These are phyloP conservation scores for Russula dissimulans DNA, from an alignment of 768 basidiomycete genomes.

Conservation along the genomic window DNA sequence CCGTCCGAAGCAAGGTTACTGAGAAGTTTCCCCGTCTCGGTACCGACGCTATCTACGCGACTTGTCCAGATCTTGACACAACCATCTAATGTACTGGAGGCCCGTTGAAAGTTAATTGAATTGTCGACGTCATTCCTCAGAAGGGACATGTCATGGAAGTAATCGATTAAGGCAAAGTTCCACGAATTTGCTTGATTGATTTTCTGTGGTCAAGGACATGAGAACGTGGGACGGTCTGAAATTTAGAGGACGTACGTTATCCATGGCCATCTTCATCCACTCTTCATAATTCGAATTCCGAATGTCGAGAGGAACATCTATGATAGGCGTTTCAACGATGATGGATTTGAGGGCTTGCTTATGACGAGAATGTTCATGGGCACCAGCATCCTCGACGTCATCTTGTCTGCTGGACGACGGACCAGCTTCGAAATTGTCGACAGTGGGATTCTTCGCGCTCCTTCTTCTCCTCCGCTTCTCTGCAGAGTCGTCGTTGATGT, in stretches of 20 bases:
- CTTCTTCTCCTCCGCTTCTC: constrained; percentile 79
- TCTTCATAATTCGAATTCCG: constrained; percentile 93
- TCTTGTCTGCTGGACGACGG: constrained; percentile 39
- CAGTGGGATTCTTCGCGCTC: constrained; percentile 53
- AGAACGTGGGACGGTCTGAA: neutral
- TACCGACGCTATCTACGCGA: constrained; percentile 92
- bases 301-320: constrained; percentile 66
- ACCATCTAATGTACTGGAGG: constrained; percentile 92
- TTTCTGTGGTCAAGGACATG: constrained; percentile 58
- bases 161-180: constrained; percentile 97
- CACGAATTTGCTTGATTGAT: constrained; percentile 96
- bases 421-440: constrained; percentile 48
- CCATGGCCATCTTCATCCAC: constrained; percentile 99
- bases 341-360: constrained; percentile 49
- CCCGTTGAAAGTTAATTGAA: constrained; percentile 98
- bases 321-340: constrained; percentile 45
- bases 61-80: constrained; percentile 99
- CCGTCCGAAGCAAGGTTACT: constrained; percentile 75
- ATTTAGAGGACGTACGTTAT: constrained; percentile 53
- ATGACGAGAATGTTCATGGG: constrained; percentile 33
- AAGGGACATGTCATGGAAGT: constrained; percentile 97
- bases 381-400: constrained; percentile 33
- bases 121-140: constrained; percentile 89
- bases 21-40: constrained; percentile 91
- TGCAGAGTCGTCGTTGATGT: constrained; percentile 74